These are phyloP conservation scores for Magnolia changhungtana DNA, from an alignment of 164 flowering plant genomes.

Conservation along the genomic window DNA sequence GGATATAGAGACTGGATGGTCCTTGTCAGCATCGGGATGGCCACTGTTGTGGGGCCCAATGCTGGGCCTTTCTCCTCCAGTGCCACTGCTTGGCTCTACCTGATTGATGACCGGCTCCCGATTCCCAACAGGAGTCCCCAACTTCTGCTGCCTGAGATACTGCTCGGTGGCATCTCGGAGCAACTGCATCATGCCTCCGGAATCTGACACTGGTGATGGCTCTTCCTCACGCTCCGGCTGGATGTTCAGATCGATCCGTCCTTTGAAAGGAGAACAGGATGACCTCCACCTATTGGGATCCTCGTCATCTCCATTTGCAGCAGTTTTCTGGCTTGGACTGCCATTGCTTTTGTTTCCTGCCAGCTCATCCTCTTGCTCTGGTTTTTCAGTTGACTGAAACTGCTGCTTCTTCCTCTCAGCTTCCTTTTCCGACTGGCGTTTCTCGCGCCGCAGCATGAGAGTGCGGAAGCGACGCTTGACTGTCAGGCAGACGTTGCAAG, in stretches of 20 bases:
- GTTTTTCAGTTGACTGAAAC: constrained; percentile 21
- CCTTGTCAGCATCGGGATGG: constrained; percentile 16
- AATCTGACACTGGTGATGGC: constrained; percentile 44
- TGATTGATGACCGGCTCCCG: constrained; percentile 15
- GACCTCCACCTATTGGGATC: constrained; percentile 31
- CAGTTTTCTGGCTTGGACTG: constrained; percentile 24
- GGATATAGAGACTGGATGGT: constrained; percentile 15
- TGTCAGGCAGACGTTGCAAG: constrained; percentile 68
- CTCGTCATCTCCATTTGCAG: constrained; percentile 29
- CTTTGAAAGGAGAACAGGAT: constrained; percentile 55
- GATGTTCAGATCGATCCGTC: constrained; percentile 73
- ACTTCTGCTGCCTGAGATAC: constrained; percentile 27
- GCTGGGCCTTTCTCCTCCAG: constrained; percentile 21
- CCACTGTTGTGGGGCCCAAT: constrained; percentile 1
- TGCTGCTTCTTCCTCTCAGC: constrained; percentile 44
- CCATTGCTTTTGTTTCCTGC: constrained; percentile 20
- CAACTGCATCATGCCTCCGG: constrained; percentile 32
- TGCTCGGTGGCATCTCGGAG: constrained; percentile 38
- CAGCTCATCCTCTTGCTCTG: constrained; percentile 23
- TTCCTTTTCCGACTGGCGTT: constrained; percentile 58
- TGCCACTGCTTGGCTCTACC: constrained; percentile 8
- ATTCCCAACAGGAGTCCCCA: constrained; percentile 13
- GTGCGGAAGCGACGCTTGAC: constrained; percentile 77
- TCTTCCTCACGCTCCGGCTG: constrained; percentile 84
- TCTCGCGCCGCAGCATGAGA: constrained; percentile 63